These are phyloP conservation scores for Ogataea philodendri DNA, from an alignment of 805 yeast species.

Conservation along the genomic window DNA sequence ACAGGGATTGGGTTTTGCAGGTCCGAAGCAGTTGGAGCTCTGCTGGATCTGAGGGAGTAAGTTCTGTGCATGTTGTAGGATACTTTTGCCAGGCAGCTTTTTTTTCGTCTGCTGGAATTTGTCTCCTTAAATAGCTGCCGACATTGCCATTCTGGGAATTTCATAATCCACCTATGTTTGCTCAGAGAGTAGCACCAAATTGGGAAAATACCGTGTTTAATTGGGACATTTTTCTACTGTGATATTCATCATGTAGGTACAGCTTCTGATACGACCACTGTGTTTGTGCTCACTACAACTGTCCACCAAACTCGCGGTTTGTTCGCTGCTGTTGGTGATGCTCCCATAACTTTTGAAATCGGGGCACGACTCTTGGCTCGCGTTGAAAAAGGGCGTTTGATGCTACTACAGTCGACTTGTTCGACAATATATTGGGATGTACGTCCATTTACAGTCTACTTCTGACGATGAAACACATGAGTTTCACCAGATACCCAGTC, in stretches of 20 bases:
- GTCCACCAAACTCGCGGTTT: neutral
- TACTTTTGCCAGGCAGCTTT: slow-evolving; percentile 11
- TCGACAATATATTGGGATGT: no score
- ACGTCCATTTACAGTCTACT: no score
- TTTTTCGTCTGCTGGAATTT: slow-evolving; percentile 13
- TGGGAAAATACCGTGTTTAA: slow-evolving; percentile 6
- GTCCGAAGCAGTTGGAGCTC: slow-evolving; percentile 98
- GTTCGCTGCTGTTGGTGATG: slow-evolving; percentile 1
- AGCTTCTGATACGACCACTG: neutral
- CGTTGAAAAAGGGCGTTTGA: neutral
- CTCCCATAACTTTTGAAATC: slow-evolving; percentile 5
- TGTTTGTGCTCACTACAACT: neutral
- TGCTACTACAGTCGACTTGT: no score
- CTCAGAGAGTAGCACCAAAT: slow-evolving; percentile 4
- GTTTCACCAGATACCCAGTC: no score
- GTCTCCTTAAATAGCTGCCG: slow-evolving; percentile 14
- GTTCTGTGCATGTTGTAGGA: slow-evolving; percentile 84
- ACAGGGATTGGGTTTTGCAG: slow-evolving; percentile 95
- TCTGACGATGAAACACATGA: no score
- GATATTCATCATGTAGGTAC: no score
- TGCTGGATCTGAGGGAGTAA: slow-evolving; percentile 88
- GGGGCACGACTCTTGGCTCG: slow-evolving; percentile 4
- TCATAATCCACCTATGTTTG: slow-evolving; percentile 13
- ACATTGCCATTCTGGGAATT: slow-evolving; percentile 20
- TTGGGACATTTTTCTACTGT: neutral